Evolutionary conservation across 345 rosid genomes (phyloP).

Genomic region (Eucalyptus rudis): DNA sequence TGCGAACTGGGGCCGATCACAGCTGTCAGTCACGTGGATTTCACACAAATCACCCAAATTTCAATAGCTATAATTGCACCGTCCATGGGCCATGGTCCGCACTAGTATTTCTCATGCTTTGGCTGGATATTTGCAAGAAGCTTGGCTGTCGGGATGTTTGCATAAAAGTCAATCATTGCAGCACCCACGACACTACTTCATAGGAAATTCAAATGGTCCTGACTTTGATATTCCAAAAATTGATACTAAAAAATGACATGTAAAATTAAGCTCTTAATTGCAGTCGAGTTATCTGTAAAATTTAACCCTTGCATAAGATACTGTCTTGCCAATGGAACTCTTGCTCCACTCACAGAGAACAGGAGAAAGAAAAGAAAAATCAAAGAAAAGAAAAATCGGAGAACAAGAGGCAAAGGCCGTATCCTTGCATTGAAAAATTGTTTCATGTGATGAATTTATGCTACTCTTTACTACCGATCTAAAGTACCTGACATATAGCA

Average conservation of each 20-base stretch:
- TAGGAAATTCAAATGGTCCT: not conserved
- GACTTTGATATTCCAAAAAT: not conserved
- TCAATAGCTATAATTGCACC: not conserved
- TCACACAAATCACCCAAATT: not conserved
- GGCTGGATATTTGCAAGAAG: not conserved
- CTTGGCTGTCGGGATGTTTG: not conserved
- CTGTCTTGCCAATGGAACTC: not conserved
- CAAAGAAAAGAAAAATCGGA: not conserved
- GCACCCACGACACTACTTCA: not conserved
- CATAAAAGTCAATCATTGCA: not conserved
- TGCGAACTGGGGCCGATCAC: not conserved
- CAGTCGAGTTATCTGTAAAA: not conserved
- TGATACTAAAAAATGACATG: not conserved
- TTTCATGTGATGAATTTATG: not conserved
- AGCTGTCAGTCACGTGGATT: not conserved
- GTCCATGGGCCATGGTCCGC: not conserved
- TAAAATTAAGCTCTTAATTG: not conserved
- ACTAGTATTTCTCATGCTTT: not conserved
- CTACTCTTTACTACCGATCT: not conserved
- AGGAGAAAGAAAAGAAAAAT: not conserved
- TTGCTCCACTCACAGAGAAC: not conserved
- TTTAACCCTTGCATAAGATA: not conserved
- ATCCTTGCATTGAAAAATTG: not conserved
- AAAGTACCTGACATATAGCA: too few relatives aligned
- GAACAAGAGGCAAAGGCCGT: not conserved